Conservation (phyloP, 768 basidiomycete genomes). For the Pulveroboletus sp. region DNA sequence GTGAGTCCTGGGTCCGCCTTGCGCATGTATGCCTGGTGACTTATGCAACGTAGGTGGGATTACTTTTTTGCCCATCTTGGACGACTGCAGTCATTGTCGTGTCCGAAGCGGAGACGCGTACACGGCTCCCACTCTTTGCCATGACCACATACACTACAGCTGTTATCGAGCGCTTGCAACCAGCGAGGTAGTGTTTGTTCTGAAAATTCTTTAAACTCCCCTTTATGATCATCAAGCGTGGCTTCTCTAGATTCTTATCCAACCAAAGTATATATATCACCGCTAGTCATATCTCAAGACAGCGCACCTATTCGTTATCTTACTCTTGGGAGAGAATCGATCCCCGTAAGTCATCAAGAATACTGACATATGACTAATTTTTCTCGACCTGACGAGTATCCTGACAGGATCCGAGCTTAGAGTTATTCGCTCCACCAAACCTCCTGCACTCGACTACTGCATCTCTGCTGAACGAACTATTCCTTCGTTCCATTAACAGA, state of each 20-base stretch:
- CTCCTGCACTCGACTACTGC: conserved; percentile 55
- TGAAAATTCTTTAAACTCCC: not conserved
- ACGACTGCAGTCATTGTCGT: conserved; percentile 44
- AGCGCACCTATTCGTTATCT: conserved; percentile 57
- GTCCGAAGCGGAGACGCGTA: conserved; percentile 47
- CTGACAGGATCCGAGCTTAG: conserved; percentile 32
- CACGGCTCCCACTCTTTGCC: conserved; percentile 45
- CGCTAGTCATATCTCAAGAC: conserved; percentile 31
- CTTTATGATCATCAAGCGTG: conserved; percentile 33
- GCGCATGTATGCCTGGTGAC: not conserved
- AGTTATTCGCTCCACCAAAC: conserved; percentile 54
- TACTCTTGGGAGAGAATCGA: conserved; percentile 21
- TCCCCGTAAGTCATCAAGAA: conserved; percentile 6
- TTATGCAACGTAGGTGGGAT: conserved; percentile 41
- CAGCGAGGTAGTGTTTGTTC: conserved; percentile 38
- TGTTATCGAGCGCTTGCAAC: conserved; percentile 43
- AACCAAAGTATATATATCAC: conserved; percentile 45
- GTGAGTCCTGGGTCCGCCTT: conserved; percentile 36
- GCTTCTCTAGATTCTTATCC: conserved; percentile 54
- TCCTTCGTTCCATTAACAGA: conserved; percentile 9
- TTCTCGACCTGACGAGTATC: not conserved
- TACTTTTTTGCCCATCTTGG: conserved; percentile 50
- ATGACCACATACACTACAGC: conserved; percentile 48
- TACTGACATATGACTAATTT: not conserved
- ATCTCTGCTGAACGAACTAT: conserved; percentile 39